These are phyloP conservation scores for Scutellaria barbata DNA, from an alignment of 257 asterid species.

Conservation along the genomic window DNA sequence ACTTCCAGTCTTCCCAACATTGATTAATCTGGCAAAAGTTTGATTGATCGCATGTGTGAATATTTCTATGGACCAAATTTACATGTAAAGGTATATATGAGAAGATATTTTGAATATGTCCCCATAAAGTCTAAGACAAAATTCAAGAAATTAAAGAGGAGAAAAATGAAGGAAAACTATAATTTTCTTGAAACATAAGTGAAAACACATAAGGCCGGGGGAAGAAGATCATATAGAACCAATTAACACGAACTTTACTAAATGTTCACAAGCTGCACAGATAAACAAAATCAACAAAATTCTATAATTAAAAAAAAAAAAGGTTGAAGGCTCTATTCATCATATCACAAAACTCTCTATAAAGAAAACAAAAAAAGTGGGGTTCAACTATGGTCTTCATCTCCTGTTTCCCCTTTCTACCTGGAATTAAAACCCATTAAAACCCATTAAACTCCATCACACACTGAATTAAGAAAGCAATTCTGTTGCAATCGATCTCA, in stretches of 20 bases:
- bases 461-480: neutral
- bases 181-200: neutral
- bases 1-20: no score
- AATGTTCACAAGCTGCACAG: neutral
- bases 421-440: neutral
- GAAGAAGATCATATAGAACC: neutral
- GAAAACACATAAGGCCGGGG: neutral
- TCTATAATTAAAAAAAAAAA: neutral
- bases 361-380: neutral
- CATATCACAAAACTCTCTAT: no score
- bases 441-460: neutral
- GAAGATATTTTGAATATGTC: no score
- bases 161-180: neutral
- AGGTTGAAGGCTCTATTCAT: neutral
- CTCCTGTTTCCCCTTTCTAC: conserved; percentile 26
- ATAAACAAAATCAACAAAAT: neutral
- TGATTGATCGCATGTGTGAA: no score
- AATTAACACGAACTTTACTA: neutral
- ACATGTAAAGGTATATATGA: no score
- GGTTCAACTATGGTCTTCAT: neutral
- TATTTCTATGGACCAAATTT: no score
- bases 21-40: no score
- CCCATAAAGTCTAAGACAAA: no score
- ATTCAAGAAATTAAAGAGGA: neutral
- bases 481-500: no score